A percentile compares a stretch with the other conserved stretches of the same genome.
Evolutionary conservation across 306 rosid species (phyloP).

Genomic region (Macrotyloma uniflorum): DNA sequence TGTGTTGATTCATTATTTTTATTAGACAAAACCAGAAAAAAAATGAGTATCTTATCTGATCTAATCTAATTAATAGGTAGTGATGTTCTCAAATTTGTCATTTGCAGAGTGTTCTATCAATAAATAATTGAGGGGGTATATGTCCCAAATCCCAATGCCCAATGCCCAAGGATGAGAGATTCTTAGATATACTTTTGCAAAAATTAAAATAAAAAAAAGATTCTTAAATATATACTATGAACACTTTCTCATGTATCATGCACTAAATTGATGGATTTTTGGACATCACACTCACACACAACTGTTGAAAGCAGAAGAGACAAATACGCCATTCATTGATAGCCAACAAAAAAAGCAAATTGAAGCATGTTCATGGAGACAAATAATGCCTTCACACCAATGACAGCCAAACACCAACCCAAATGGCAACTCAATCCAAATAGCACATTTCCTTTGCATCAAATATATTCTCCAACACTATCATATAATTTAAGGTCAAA

Average conservation of each 20-base stretch:
- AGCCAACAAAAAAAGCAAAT: not conserved
- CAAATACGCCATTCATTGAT: slow-evolving; percentile 5
- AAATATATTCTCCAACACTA: not conserved
- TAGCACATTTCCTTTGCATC: not conserved
- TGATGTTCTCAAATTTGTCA: slow-evolving; percentile 37
- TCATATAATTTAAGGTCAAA: not conserved
- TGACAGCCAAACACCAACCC: not conserved
- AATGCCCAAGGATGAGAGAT: not conserved
- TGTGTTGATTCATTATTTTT: slow-evolving; percentile 16
- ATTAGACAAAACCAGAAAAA: not conserved
- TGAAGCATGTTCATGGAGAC: not conserved
- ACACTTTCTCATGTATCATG: not conserved
- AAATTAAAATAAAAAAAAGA: too few relatives aligned
- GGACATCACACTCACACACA: not conserved
- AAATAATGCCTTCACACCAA: not conserved
- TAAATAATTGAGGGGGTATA: slow-evolving; percentile 29
- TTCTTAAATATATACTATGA: not conserved
- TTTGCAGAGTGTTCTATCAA: slow-evolving; percentile 2
- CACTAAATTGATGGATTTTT: slow-evolving; percentile 4
- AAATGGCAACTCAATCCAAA: not conserved
- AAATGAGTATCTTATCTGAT: not conserved
- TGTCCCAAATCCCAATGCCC: slow-evolving; percentile 27
- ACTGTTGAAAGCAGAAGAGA: slow-evolving; percentile 13
- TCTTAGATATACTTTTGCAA: not conserved
- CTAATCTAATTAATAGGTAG: not conserved